Base-by-base conservation (phyloP, 139 green algal species). In the Astrephomene gubernaculifera region DNA sequence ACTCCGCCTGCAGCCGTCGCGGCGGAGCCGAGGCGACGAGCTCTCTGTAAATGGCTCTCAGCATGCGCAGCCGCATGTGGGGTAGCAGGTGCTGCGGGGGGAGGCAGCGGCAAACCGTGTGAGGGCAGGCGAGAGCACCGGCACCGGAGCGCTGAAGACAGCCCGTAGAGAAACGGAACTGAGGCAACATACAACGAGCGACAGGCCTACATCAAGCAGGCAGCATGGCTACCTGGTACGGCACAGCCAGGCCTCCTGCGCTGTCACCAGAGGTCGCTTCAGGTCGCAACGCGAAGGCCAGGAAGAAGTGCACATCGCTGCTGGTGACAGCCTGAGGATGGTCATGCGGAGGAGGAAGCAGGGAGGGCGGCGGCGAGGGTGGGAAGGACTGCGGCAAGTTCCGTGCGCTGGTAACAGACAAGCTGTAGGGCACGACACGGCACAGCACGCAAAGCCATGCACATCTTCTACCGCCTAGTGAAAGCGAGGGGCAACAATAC, bases 291-390 rank as follows among this genome's bases (percentile, higher is more conserved):
- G 44, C 70, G 43, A 78, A 78, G 7, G 43, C 43, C 17, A 78
- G 70, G 43, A 63, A 78, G 43, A 41, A 78, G 43, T 43, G 70
- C 27, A 78, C 70, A 25, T 78, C 70, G 39, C 22, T 27, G 43
- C 70, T 78, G 70, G 70, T 63, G 70, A 78, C 31, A 7, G 70
- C 44, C 70, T 78, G 43, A n/a, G n/a, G n/a, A n/a, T n/a, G n/a
- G n/a, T n/a, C n/a, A n/a, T n/a, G n/a, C n/a, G n/a, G n/a, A n/a
- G 57, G 19, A n/a, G 57, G 57, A 27, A 24, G 63, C 9, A 14
- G 22, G 19, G 57, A 27, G 57, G 57, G 57, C 57, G 57, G 57
- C 19, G 57, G n/a, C 19, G n/a, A 33, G 57, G 57, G 57, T 6
- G 57, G 19, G 49, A 57, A 25, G 49, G 49, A 17, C 14, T 57